These are phyloP conservation scores for Globisporangium cylindrosporum DNA, from an alignment of 352 stramenopile species.

Conservation along the genomic window DNA sequence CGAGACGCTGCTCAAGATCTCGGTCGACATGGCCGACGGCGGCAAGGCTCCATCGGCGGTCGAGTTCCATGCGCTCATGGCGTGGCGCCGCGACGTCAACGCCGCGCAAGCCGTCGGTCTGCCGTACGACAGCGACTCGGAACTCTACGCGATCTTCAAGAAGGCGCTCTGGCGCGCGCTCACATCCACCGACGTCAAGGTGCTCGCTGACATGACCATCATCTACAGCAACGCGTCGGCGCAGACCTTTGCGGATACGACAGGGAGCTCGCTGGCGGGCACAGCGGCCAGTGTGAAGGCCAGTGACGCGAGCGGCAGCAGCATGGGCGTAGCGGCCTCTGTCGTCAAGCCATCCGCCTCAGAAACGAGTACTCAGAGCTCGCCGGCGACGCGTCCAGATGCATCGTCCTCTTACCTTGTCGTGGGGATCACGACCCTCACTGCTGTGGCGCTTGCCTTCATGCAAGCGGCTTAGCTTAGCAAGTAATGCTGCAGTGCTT, in stretches of 20 bases:
- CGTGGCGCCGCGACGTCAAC: conserved; percentile 52
- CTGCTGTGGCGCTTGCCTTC: background rate
- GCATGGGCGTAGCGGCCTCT: background rate
- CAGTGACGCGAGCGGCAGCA: conserved; percentile 13
- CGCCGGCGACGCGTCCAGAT: conserved; percentile 2
- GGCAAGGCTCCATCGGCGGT: conserved; percentile 27
- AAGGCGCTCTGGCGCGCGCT: conserved; percentile 36
- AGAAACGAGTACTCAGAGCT: conserved; percentile 19
- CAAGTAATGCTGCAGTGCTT: background rate
- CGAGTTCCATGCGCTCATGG: conserved; percentile 50
- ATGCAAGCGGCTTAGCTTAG: background rate
- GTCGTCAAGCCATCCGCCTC: conserved; percentile 8
- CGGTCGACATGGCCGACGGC: conserved; percentile 32
- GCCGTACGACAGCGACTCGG: conserved; percentile 50
- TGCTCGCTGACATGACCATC: conserved; percentile 44
- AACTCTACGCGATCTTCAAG: conserved; percentile 47
- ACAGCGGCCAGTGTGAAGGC: conserved; percentile 29
- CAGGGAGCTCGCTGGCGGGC: conserved; percentile 26
- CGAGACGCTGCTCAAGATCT: conserved; percentile 67
- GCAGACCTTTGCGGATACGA: conserved; percentile 28
- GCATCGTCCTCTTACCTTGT: background rate
- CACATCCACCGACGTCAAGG: conserved; percentile 32
- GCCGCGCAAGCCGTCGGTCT: conserved; percentile 39
- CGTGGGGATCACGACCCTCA: background rate
- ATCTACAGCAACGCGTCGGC: conserved; percentile 20